Evolutionary conservation across 2,329 filamentous ascomycete genomes (phyloP), one percentile per base, ranked within the genome.

Genomic region (Zelopaecilomyces penicillatus): DNA sequence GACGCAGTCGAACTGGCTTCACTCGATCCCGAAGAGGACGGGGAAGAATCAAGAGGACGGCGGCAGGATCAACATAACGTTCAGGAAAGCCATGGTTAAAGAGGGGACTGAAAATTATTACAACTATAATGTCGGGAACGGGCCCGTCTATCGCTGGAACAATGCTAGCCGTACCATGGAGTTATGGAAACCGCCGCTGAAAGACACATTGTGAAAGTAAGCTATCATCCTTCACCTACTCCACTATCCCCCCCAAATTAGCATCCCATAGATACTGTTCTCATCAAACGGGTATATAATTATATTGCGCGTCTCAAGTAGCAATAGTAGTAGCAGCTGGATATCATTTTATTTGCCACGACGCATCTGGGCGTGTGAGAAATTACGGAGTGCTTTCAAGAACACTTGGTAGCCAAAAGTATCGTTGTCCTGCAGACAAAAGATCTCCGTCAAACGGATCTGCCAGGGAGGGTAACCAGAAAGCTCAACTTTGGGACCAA

Each of bases 381-480:
- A 98, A 57, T 84, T 87, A 63, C 87, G 84, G 54, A 98, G 68
- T 1, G 84, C 91, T 51, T 83, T 77, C 52, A 97, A 71, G 64
- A 97, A 98, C 30, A 95, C 85, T 60, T 96, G 90, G 64, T 98
- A 98, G 37, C 89, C 89, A 12, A 98, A 90, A 2, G 82, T 82
- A 50, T 85, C 77, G 62, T 88, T 88, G 59, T 90, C 85, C 45
- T 76, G 75, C 9, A 86, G 70, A 56, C 82, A 79, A 63, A 90
- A 96, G 46, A 98, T 96, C 71, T 98, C 93, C 0, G 90, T 96
- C 59, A 98, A 69, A 37, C 93, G 79, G 50, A 97, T 78, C 66
- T 96, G 93, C 93, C 93, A 98, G 1, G 93, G 93, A 7, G 93
- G 93, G 62, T 97, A 98, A 7, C 93, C 89, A 43, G 88, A 83